phyloP scores from a whole-genome alignment of 305 asterid species.

The Nicotiana rustica region DNA sequence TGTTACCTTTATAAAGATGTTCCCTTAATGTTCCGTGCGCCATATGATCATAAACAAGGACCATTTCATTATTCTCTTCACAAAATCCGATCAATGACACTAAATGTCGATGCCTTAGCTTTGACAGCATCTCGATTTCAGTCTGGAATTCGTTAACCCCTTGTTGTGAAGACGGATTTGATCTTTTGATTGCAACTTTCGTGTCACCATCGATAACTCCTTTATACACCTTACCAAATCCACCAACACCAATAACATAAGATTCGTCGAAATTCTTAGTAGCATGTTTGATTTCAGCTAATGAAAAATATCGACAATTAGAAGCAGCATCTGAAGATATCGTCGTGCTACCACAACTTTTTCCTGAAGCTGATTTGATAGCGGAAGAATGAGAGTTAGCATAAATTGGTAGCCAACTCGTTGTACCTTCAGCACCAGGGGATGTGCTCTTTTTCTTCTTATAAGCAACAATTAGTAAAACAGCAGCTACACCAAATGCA shows the following conservation, averaged over 20 bases:
- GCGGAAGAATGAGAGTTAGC: conserved; percentile 59
- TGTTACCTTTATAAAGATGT: conserved; percentile 80
- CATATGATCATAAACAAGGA: conserved; percentile 84
- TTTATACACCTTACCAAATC: conserved; percentile 90
- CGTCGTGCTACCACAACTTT: conserved; percentile 50
- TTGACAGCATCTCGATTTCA: conserved; percentile 85
- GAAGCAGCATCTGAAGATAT: conserved; percentile 81
- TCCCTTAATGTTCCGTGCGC: conserved; percentile 84
- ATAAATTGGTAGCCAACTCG: conserved; percentile 79
- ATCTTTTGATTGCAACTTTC: conserved; percentile 81
- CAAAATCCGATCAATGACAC: conserved; percentile 93
- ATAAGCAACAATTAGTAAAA: conserved; percentile 54
- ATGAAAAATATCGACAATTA: conserved; percentile 78
- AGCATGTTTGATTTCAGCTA: conserved; percentile 67
- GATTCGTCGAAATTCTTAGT: conserved; percentile 87
- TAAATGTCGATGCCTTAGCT: conserved; percentile 78
- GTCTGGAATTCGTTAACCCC: conserved; percentile 91
- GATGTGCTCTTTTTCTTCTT: conserved; percentile 49
- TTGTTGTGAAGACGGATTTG: conserved; percentile 91
- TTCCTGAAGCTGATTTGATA: conserved; percentile 54
- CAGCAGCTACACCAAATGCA: conserved; percentile 72
- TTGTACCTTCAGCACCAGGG: conserved; percentile 43
- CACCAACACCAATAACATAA: conserved; percentile 86
- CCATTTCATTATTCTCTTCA: conserved; percentile 89
- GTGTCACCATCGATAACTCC: conserved; percentile 70